Evolutionary conservation across 169 alveolate genomes (phyloP), one percentile per base, ranked within the genome.

Genomic region (Plasmodium adleri): DNA sequence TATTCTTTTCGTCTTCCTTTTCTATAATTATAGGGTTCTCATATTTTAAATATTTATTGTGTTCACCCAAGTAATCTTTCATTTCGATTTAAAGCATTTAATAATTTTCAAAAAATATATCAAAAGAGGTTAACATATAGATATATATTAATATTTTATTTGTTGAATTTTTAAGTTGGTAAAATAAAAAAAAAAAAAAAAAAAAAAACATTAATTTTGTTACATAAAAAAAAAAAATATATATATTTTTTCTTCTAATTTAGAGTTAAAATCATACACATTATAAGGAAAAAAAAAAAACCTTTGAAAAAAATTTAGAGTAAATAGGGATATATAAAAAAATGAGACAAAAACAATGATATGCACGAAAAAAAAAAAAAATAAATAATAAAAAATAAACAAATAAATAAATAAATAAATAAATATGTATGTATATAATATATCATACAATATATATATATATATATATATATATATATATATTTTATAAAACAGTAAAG

Each of bases 21-120:
- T 83, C 91, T 12, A 83, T 47, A 45, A 67, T 59, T 56, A 83
- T 54, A 17, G 86, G 70, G 63, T 50, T 58, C 17, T 83, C 91
- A 50, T 83, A 83, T 49, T 83, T 83, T 28, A 83, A 17, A 47
- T 70, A 45, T 58, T 83, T 83, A 52, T 70, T 39, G 43, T 58
- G 24, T 72, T 49, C 54, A 2, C 9, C 67, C 43, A 83, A 49
- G 24, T 70, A 58, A 39, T 83, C 86, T 47, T 70, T 60, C 91
- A 83, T 83, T 70, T 67, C 71, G 15, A 24, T 2, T 13, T 24
- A 22, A 62, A 62, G 22, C 45, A 24, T 10, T 5, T 22, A 13
- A 56, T 5, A 56, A 56, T 17, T 17, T 56, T 22, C 9, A 17
- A 56, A 17, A 17, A 22, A 17, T 56, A 17, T 6, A 56, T 17